Base-by-base conservation (phyloP, 2,329 filamentous ascomycete species). In the Cercospora berteroae region DNA sequence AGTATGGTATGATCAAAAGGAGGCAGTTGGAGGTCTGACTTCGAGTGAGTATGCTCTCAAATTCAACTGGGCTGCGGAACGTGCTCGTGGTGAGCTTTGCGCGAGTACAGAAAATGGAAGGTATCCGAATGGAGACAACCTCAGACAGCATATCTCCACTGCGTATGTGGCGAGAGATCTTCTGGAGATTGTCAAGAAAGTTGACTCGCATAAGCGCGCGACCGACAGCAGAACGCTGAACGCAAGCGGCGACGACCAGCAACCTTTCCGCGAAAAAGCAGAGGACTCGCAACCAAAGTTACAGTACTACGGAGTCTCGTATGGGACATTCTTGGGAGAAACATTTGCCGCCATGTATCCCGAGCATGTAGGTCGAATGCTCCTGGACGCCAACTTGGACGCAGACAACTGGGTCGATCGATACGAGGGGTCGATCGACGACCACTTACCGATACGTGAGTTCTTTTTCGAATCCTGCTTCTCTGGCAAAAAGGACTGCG, bases 61-160 rank as follows among this genome's bases (percentile, higher is more conserved):
- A 76, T 68, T 77, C 79, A 55, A 73, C 78, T 64, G 79, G 79
- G 52, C 77, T 75, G 62, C 73, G 74, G 18, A 73, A 8, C 76
- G 79, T 63, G 80, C 79, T 2, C 76, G 73, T 29, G 79, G 66
- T 9, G 59, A 70, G 56, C 65, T 70, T 18, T 75, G 74, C 58
- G 69, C 71, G 6, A 74, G 74, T 5, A 69, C 65, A 4, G 70
- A 72, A 33, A 71, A 75, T 39, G 78, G 80, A 31, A 81, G 80
- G 70, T 71, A 69, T 39, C 18, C 39, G 5, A 65, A 70, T 60
- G 70, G 70, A 31, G 68, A 68, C 61, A 71, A 71, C 36, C 13
- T 71, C 13, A 60, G 70, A 27, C 69, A 69, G 48, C 79, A 79
- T 68, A 80, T 73, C 72, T 82, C 68, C 20, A 84, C 66, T 13